A percentile compares a stretch with the other conserved stretches of the same genome.
Conservation (phyloP, 257 asterid genomes). For the Primulina eburnea region DNA sequence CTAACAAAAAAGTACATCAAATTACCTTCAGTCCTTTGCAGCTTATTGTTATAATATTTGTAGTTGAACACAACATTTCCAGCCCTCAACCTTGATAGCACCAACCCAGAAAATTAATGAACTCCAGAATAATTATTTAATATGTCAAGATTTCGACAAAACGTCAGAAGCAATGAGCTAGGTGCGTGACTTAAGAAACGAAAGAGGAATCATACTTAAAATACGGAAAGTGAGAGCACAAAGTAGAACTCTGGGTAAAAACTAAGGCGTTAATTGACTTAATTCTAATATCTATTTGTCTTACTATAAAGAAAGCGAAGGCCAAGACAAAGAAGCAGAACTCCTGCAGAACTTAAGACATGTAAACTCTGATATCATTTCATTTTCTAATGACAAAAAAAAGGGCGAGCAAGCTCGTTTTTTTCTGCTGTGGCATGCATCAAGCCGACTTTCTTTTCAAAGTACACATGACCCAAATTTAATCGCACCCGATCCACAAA, state of each 20-base stretch:
- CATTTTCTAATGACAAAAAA: not conserved
- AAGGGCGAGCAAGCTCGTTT: not conserved
- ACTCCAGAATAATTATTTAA: slow-evolving; percentile 8
- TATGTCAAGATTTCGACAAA: not conserved
- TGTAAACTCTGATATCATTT: not conserved
- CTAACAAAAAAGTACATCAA: slow-evolving; percentile 20
- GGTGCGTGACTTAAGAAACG: slow-evolving; percentile 13
- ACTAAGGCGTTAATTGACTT: too few relatives aligned
- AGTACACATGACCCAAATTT: not conserved
- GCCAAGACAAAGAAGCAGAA: not conserved
- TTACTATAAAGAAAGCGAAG: not conserved
- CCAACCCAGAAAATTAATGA: slow-evolving; percentile 29
- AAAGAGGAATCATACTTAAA: not conserved
- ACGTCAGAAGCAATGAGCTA: slow-evolving; percentile 9
- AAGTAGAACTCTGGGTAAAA: not conserved
- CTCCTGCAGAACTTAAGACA: not conserved
- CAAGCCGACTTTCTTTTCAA: not conserved
- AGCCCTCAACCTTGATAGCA: slow-evolving; percentile 74
- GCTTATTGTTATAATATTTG: slow-evolving; percentile 75
- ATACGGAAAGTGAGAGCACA: not conserved
- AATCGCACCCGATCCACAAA: not conserved
- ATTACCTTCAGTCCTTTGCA: slow-evolving; percentile 97
- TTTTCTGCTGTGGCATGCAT: too few relatives aligned
- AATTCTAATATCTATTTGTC: not conserved
- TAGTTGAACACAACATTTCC: slow-evolving; percentile 97